Base-by-base conservation (phyloP, 2,329 filamentous ascomycete species). In the Biscogniauxia sp. region DNA sequence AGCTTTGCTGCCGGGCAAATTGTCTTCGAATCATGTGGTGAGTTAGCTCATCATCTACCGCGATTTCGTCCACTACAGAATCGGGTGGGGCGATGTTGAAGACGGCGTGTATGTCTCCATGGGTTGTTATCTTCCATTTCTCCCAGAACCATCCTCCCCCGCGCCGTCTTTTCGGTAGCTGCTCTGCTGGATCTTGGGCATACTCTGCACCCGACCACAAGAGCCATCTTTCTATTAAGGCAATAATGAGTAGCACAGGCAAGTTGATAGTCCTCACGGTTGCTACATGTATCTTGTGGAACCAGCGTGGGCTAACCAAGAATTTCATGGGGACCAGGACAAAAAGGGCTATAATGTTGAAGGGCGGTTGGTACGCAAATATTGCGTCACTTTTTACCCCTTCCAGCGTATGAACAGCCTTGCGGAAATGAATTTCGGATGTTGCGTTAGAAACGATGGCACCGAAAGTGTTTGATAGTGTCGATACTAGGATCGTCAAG, bases 261-360 rank as follows among this genome's bases (percentile, higher is more conserved):
- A 90, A 80, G 73, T 95, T 95, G 69, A 93, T 82, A 8, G 87
- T 77, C 45, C 91, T 87, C 20, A 95, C 88, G 9, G 85, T 84
- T 60, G 87, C 85, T 60, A 96, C 91, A 72, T 96, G 93, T 69
- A 94, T 90, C 76, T 94, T 95, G 79, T 96, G 92, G 72, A 95
- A 95, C 91, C 91, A 94, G 52, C 92, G 87, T 0, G 90, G 86
- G n/a, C 86, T 87, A 41, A 92, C 80, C n/a, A 91, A 68, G 68
- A 91, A 91, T 68, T 92, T 93, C 62, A 95, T 82, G 0, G 92
- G 92, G 1, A 94, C 80, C 17, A 95, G 81, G 26, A 93, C 72
- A 61, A 91, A 77, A 26, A 95, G 80, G 20, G 92, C 92, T 20
- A 93, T 75, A 61, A 96, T 85, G 70, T 96, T 96, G 76, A 95